These are phyloP conservation scores for Centella asiatica DNA, from an alignment of 129 eudicot genomes.

Conservation along the genomic window DNA sequence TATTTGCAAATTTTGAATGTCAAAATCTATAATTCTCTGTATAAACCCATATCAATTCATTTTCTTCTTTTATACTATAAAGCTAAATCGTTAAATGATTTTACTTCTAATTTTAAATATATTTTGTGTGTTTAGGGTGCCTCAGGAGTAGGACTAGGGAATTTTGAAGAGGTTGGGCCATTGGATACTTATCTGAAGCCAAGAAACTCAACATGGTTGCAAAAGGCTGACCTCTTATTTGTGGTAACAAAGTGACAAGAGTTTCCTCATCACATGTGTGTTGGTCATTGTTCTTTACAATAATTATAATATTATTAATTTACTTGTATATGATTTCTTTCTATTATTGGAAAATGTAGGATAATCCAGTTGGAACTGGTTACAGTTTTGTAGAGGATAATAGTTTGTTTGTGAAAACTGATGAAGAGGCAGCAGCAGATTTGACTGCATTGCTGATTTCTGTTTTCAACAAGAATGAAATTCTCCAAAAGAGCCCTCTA, in stretches of 20 bases:
- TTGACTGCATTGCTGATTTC: constrained; percentile 57
- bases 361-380: constrained; percentile 95
- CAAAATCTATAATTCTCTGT: too few relatives aligned
- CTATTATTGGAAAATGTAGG: constrained; percentile 31
- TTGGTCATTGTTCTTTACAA: too few relatives aligned
- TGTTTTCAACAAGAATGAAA: constrained; percentile 40
- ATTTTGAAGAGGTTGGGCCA: constrained; percentile 88
- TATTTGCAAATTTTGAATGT: too few relatives aligned
- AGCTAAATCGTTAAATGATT: too few relatives aligned
- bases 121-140: constrained; percentile 36
- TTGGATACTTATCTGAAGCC: constrained; percentile 64
- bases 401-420: constrained; percentile 53
- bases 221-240: constrained; percentile 75
- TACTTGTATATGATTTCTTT: neutral
- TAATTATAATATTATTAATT: too few relatives aligned
- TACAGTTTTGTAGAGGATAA: constrained; percentile 76
- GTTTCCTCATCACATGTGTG: too few relatives aligned
- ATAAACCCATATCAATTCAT: too few relatives aligned
- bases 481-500: constrained; percentile 56
- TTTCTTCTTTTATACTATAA: too few relatives aligned
- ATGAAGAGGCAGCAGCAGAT: constrained; percentile 74
- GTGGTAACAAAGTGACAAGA: constrained; percentile 34
- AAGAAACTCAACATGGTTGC: constrained; percentile 87
- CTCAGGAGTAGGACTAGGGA: constrained; percentile 84
- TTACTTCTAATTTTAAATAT: neutral